Evolutionary conservation across 495 filamentous ascomycete genomes (phyloP), one percentile per base, ranked within the genome.

Genomic region (Penicillium paxilli): DNA sequence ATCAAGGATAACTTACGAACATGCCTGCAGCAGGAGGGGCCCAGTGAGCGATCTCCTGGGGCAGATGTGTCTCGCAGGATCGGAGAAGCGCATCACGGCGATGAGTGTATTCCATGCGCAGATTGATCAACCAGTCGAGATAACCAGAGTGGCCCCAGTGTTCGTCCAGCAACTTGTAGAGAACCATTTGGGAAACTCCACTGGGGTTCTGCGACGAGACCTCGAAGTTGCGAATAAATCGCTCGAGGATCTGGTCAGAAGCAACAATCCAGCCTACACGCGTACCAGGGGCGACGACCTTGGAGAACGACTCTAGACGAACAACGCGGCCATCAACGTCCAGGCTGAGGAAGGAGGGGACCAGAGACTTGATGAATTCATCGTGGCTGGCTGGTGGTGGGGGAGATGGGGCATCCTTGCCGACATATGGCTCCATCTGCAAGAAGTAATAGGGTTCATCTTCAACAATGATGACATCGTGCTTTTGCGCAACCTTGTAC

Each of bases 381-480:
- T 75, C 73, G 58, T 84, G 81, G 12, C 71, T 80, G 8, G 73
- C 60, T 2, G 84, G 83, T 0, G 80, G 77, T 17, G 83, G 80
- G 2, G 72, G 68, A 3, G 82, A 72, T 3, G 75, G 68, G 17
- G 71, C 67, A 47, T 79, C 69, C 24, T 75, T 66, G 21, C 83
- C 82, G 12, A 78, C 77, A 71, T 92, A 94, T 1, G 90, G 85
- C 65, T 90, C 84, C 91, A 98, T 96, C 74, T 98, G 94, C 46
- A 98, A 79, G 76, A 93, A 98, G 73, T 97, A 98, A 71, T 96
- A 96, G n/a, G 93, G 93, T 66, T 98, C 93, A 67, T 98, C 93
- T 72, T 98, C 93, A 55, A 98, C 63, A 67, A 98, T 92, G 69
- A 83, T 87, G 41, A 96, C 50, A 64, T 96, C 90, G 66, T 96